Evolutionary conservation across 208 protist genomes (phyloP), one percentile per base, ranked within the genome.

Genomic region (Blechomonas ayalai): DNA sequence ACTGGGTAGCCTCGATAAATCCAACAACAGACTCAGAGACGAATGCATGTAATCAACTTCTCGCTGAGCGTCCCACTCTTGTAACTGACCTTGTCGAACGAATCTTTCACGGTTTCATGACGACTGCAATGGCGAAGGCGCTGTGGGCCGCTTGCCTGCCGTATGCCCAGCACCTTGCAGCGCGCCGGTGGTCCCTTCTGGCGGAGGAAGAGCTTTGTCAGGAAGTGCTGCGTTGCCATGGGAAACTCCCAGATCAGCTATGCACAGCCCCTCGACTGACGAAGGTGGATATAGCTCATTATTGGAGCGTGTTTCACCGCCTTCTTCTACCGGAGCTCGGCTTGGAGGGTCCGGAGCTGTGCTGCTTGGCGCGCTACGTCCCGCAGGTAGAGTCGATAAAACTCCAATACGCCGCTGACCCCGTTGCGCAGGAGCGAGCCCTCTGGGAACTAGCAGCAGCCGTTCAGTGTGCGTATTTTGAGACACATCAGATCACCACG

Each of bases 231-330:
- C 34, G 20, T 10, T 23, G 34, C 22, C 28, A 44, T 20, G 73
- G 75, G 29, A 50, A 20, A 25, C 56, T 63, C 5, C 81, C 81
- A 20, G 7, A 27, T 1, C 49, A 36, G 5, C 52, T 85, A 22
- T 12, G 28, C 45, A 81, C 73, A 6, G 69, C 73, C 7, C 75
- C 81, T n/a, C 47, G 62, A 4, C 25, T 71, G 5, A 60, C 59
- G 20, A 43, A 45, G 7, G 22, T 29, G 1, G 60, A 51, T 3
- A 81, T 90, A 45, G 59, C 65, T 0, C 60, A 66, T 32, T 90
- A 90, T 52, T 90, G 81, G 81, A 67, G 61, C 24, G 53, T 66
- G 36, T 85, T 68, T 32, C 68, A 74, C 44, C 53, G 42, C 16
- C 19, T 78, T 12, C 31, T 90, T 9, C 42, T 52, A 45, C 81